A percentile compares a stretch with the other conserved stretches of the same genome.
phyloP scores from a whole-genome alignment of 1,139 yeast species.

The Geotrichum siamense region DNA sequence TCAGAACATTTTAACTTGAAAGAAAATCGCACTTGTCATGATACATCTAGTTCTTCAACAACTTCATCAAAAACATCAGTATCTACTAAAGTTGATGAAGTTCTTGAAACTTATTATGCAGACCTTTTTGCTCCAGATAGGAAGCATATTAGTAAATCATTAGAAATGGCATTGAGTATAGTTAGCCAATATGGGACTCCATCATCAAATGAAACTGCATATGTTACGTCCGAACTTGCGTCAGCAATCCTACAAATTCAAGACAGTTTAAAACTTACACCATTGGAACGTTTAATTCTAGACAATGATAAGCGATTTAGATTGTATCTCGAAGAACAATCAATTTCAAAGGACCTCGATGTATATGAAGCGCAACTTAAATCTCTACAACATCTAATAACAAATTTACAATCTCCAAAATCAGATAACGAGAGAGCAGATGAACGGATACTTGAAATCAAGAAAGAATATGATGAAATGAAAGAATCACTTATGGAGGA shows the following conservation, averaged over 20 bases:
- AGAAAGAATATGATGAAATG: slow-evolving; percentile 27
- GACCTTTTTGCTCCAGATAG: not conserved
- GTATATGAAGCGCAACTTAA: not conserved
- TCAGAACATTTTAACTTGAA: slow-evolving; percentile 25
- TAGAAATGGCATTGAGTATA: slow-evolving; percentile 3
- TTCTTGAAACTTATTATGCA: not conserved
- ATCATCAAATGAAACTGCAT: not conserved
- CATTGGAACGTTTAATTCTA: not conserved
- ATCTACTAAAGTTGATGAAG: not conserved
- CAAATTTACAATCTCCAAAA: not conserved
- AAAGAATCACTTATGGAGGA: slow-evolving; percentile 39
- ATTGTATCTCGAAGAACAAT: slow-evolving; percentile 6
- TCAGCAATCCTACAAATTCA: not conserved
- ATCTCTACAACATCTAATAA: not conserved
- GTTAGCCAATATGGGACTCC: not conserved
- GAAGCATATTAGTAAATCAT: not conserved
- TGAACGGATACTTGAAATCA: not conserved
- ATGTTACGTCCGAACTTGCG: not conserved
- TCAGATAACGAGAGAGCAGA: not conserved
- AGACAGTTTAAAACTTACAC: not conserved
- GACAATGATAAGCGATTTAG: slow-evolving; percentile 7
- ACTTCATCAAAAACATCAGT: too few relatives aligned
- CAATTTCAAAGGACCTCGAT: not conserved
- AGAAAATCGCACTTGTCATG: slow-evolving; percentile 29
- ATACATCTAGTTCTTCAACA: slow-evolving; percentile 18